Conservation (phyloP, 139 green algal genomes). For the Chlorella ohadii region DNA sequence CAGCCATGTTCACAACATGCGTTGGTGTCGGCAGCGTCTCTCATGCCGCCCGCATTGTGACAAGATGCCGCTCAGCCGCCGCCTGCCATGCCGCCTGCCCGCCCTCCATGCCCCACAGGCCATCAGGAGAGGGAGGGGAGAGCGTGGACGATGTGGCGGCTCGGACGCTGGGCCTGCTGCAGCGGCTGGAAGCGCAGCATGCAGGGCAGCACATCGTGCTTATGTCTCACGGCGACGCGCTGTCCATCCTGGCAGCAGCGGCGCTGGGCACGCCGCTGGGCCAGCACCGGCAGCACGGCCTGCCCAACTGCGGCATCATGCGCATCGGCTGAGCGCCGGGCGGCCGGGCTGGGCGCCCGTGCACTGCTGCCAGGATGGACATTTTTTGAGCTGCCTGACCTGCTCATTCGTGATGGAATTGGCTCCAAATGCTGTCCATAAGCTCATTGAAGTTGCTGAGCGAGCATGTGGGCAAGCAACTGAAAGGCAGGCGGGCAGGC, state of each 20-base stretch:
- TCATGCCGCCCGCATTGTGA: too few species aligned
- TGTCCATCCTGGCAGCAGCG: conserved; percentile 62
- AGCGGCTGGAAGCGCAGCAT: conserved; percentile 48
- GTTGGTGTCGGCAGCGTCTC: too few species aligned
- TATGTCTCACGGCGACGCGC: conserved; percentile 69
- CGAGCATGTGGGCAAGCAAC: too few species aligned
- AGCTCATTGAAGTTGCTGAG: too few species aligned
- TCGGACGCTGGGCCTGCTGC: conserved; percentile 44
- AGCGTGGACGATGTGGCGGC: conserved; percentile 61
- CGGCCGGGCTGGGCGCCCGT: too few species aligned
- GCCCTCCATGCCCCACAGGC: not conserved
- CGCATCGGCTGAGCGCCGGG: not conserved
- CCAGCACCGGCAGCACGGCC: conserved; percentile 51
- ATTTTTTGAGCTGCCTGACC: too few species aligned
- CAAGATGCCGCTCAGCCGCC: too few species aligned
- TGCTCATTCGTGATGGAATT: too few species aligned
- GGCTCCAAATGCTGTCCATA: too few species aligned
- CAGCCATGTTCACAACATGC: too few species aligned
- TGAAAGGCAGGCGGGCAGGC: too few species aligned
- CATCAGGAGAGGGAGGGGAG: conserved; percentile 53
- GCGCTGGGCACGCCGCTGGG: conserved; percentile 40
- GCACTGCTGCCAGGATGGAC: too few species aligned
- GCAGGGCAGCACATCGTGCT: conserved; percentile 53
- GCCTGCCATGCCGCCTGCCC: not conserved
- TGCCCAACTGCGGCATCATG: conserved; percentile 62